These are phyloP conservation scores for Comarum palustre DNA, from an alignment of 306 rosid species.

Conservation along the genomic window DNA sequence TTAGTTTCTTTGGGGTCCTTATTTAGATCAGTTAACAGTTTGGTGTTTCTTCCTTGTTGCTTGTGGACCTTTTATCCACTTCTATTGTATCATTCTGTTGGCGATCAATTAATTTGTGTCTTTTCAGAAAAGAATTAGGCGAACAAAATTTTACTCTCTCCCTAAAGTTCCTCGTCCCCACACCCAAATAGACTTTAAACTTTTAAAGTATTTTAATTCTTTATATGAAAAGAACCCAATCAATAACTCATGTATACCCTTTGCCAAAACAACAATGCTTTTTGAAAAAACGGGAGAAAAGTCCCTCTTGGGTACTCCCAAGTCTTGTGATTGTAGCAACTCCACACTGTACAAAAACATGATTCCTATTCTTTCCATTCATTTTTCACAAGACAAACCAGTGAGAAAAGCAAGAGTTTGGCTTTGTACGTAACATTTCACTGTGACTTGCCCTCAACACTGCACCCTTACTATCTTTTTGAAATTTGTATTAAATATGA, in stretches of 20 bases:
- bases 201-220: not conserved
- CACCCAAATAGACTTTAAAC: not conserved
- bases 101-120: not conserved
- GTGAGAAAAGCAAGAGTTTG: not conserved
- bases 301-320: not conserved
- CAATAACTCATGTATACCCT: not conserved
- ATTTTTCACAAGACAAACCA: not conserved
- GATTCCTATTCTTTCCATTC: not conserved
- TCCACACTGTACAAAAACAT: not conserved
- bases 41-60: not conserved
- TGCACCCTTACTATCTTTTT: not conserved
- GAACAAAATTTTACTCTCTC: not conserved
- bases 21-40: not conserved
- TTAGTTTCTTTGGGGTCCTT: not conserved
- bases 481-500: constrained; percentile 15
- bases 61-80: not conserved
- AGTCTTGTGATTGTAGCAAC: not conserved
- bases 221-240: not conserved
- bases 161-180: not conserved
- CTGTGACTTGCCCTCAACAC: not conserved
- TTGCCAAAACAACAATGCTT: too few species aligned
- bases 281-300: too few species aligned
- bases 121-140: not conserved
- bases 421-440: not conserved
- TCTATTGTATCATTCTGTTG: not conserved